These are phyloP conservation scores for Mycena pura DNA, from an alignment of 768 basidiomycete species.

Conservation along the genomic window DNA sequence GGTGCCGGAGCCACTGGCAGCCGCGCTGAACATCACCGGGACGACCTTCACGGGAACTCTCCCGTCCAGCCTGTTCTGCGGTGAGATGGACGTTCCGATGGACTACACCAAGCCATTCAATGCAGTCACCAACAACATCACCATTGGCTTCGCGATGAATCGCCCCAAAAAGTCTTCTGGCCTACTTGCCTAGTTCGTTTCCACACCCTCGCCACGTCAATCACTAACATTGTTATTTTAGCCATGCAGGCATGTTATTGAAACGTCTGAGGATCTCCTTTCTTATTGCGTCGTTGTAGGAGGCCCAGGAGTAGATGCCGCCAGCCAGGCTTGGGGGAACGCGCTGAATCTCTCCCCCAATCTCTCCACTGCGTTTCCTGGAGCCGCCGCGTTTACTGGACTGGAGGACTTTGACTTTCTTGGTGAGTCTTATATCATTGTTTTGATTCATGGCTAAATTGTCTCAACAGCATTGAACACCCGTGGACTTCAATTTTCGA, in stretches of 20 bases:
- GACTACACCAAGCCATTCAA: conserved; percentile 17
- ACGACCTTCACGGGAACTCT: not conserved
- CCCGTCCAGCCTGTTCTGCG: conserved; percentile 17
- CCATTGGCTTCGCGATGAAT: conserved; percentile 25
- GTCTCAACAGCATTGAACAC: conserved; percentile 11
- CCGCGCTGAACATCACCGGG: conserved; percentile 4
- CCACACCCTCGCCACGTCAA: not conserved
- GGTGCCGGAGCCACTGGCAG: conserved; percentile 3
- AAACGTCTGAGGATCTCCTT: not conserved
- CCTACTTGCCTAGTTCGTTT: conserved; percentile 12
- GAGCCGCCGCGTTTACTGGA: no score
- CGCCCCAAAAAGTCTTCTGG: conserved; percentile 8
- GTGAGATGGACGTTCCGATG: conserved; percentile 24
- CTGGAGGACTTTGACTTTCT: conserved; percentile 17
- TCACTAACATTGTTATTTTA: not conserved
- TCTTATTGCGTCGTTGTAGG: not conserved
- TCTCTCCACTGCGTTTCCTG: no score
- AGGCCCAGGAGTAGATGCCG: conserved; percentile 12
- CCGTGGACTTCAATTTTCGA: conserved; percentile 18
- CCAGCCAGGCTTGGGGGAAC: conserved; percentile 4
- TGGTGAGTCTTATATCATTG: not conserved
- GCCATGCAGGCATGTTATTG: conserved; percentile 4
- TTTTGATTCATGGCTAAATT: not conserved
- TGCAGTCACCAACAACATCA: conserved; percentile 8
- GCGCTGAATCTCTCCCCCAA: conserved; percentile 6